A percentile compares a stretch with the other conserved stretches of the same genome.
Evolutionary conservation across 169 alveolate species (phyloP).

Genomic region (Cryptosporidium andersoni): DNA sequence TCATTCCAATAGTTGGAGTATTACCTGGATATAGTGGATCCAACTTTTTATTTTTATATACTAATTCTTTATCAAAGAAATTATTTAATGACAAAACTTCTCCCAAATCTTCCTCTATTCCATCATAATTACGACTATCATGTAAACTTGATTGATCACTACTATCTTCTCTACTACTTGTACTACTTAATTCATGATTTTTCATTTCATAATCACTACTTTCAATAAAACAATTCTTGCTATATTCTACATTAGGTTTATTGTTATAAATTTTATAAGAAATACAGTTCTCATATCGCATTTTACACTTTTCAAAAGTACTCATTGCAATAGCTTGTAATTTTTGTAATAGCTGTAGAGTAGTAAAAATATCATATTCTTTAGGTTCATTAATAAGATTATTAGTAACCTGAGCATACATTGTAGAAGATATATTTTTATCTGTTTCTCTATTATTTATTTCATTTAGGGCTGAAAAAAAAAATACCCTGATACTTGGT

Average conservation of each 20-base stretch:
- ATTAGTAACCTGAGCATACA: not conserved
- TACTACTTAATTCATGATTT: constrained; percentile 68
- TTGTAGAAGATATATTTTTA: not conserved
- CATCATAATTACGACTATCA: not conserved
- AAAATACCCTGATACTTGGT: constrained; percentile 85
- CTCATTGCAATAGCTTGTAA: constrained; percentile 3
- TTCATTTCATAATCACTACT: not conserved
- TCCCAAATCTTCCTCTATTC: not conserved
- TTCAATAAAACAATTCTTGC: not conserved
- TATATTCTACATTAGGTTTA: not conserved
- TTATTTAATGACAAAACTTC: constrained; percentile 30
- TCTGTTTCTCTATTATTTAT: constrained; percentile 41
- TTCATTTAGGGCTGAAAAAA: constrained; percentile 89
- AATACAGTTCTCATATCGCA: constrained; percentile 5
- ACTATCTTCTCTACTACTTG: constrained; percentile 75
- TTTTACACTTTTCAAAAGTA: constrained; percentile 9
- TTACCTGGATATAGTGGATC: constrained; percentile 68
- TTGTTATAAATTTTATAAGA: not conserved
- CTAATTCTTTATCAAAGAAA: no score
- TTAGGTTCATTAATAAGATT: not conserved
- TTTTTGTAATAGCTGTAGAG: constrained; percentile 24
- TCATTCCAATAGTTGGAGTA: constrained; percentile 89
- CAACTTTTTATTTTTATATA: constrained; percentile 11
- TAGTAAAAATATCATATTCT: constrained; percentile 31
- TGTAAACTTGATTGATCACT: constrained; percentile 38